Evolutionary conservation across 306 rosid species (phyloP).

Genomic region (Prunus armeniaca): DNA sequence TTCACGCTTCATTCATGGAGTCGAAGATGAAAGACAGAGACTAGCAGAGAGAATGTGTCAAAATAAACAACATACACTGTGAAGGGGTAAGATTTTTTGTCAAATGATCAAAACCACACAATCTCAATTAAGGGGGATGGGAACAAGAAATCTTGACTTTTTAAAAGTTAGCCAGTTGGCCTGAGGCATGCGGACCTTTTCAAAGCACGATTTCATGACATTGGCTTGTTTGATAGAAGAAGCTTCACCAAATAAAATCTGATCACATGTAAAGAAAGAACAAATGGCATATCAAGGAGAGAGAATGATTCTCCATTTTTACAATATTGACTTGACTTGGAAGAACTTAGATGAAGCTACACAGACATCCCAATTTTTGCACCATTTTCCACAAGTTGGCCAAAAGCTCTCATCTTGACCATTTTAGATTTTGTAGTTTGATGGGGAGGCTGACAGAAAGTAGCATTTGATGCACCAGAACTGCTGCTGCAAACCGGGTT

Average conservation of each 20-base stretch:
- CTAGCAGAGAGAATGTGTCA: too few relatives aligned
- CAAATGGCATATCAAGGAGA: too few relatives aligned
- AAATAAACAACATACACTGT: too few relatives aligned
- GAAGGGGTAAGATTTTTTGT: too few relatives aligned
- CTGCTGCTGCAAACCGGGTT: constrained; percentile 61
- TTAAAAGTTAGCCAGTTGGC: neutral
- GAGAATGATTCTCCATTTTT: too few relatives aligned
- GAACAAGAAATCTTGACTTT: neutral
- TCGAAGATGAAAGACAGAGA: too few relatives aligned
- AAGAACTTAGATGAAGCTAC: too few relatives aligned
- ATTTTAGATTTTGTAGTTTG: constrained; percentile 44
- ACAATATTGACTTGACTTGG: too few relatives aligned
- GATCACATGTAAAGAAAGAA: neutral
- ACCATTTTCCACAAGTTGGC: neutral
- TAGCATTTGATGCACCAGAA: constrained; percentile 26
- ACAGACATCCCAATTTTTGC: neutral
- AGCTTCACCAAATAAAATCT: neutral
- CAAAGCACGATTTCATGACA: neutral
- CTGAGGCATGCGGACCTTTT: neutral
- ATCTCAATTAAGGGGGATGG: too few relatives aligned
- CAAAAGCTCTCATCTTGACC: neutral
- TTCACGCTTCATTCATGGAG: too few relatives aligned
- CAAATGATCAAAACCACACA: too few relatives aligned
- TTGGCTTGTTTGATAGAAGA: too few relatives aligned
- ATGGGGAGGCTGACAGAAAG: constrained; percentile 57